Evolutionary conservation across 169 alveolate genomes (phyloP).

Genomic region (Eimeria falciformis): DNA sequence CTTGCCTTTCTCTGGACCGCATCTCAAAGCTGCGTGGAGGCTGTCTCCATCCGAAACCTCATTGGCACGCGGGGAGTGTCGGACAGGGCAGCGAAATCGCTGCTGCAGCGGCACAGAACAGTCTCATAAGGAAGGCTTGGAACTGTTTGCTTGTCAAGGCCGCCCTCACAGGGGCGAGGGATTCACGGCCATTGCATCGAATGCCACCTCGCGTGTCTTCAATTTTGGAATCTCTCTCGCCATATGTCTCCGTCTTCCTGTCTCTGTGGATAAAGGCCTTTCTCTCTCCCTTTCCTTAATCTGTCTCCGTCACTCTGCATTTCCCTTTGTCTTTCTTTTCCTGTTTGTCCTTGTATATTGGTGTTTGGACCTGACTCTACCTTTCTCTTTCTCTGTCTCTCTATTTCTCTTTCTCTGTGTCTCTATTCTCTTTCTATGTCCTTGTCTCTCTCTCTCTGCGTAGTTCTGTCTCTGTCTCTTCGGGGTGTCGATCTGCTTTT

Average conservation of each 20-base stretch:
- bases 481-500: too few relatives aligned
- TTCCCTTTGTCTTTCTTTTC: background rate
- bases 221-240: too few relatives aligned
- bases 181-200: too few relatives aligned
- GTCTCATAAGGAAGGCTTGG: too few relatives aligned
- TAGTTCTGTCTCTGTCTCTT: too few relatives aligned
- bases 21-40: background rate
- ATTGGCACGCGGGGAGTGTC: background rate
- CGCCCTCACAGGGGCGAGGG: too few relatives aligned
- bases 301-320: background rate
- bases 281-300: background rate
- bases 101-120: background rate
- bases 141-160: too few relatives aligned
- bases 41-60: background rate
- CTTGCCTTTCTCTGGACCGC: background rate
- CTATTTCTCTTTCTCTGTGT: background rate
- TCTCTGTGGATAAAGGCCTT: too few relatives aligned
- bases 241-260: too few relatives aligned
- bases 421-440: background rate
- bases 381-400: too few relatives aligned
- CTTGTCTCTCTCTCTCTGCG: background rate
- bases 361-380: background rate
- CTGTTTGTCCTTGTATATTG: background rate
- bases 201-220: too few relatives aligned
- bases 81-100: background rate